Conservation (phyloP, 1,284 basidiomycete genomes). For the Trichosporon sp. region DNA sequence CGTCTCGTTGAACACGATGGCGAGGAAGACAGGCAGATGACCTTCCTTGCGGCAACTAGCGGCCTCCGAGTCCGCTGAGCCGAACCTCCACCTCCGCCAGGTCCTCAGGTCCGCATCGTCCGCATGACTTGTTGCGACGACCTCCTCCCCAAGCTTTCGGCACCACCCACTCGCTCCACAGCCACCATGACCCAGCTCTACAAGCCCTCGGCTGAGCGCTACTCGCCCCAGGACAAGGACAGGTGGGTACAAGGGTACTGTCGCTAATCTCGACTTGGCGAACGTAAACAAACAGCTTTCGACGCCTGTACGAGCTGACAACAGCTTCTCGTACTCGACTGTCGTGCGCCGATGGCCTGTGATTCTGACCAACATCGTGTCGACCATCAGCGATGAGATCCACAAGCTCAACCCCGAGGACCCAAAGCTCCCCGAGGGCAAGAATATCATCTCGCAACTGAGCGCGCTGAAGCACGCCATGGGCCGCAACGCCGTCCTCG, state of each 20-base stretch:
- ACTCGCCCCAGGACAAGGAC: constrained; percentile 54
- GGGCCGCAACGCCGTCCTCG: constrained; percentile 73
- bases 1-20: too few relatives aligned
- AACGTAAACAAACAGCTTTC: too few relatives aligned
- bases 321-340: constrained; percentile 53
- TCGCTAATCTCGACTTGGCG: not conserved
- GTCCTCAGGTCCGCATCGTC: not conserved
- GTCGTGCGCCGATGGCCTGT: constrained; percentile 70
- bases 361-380: constrained; percentile 78
- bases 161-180: not conserved
- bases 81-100: constrained; percentile 14
- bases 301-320: not conserved
- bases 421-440: constrained; percentile 66
- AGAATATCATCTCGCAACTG: constrained; percentile 74
- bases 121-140: not conserved
- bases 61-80: not conserved
- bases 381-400: constrained; percentile 66
- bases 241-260: constrained; percentile 39
- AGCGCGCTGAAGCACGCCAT: constrained; percentile 87
- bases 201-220: constrained; percentile 44
- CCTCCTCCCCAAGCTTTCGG: not conserved
- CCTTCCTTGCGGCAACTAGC: not conserved
- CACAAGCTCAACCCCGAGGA: constrained; percentile 59
- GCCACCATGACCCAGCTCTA: constrained; percentile 36
- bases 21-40: not conserved